A percentile compares a stretch with the other conserved stretches of the same genome.
Evolutionary conservation across 176 grass and related monocot species (phyloP).

Genomic region (Tillandsia leiboldiana): DNA sequence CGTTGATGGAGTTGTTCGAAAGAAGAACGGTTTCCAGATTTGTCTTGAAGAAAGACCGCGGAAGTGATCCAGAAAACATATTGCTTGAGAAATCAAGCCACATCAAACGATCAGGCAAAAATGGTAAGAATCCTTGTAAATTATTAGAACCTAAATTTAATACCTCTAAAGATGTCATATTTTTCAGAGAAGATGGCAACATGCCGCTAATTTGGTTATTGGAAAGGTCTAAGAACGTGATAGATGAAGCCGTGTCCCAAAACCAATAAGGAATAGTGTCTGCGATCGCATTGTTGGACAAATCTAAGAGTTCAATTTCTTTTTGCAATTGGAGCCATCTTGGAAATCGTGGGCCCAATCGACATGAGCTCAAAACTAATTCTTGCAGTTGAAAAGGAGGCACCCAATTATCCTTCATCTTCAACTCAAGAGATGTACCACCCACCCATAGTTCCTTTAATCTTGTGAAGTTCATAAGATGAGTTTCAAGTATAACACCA

Average conservation of each 20-base stretch:
- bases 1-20: slow-evolving; percentile 17
- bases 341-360: slow-evolving; percentile 14
- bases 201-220: slow-evolving; percentile 13
- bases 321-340: slow-evolving; percentile 17
- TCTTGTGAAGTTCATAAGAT: slow-evolving; percentile 3
- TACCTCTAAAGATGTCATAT: not conserved
- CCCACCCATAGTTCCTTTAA: rapidly evolving
- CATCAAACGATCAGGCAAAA: not conserved
- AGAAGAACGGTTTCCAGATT: not conserved
- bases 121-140: slow-evolving; percentile 6
- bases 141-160: slow-evolving; percentile 4
- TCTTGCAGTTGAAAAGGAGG: slow-evolving; percentile 1
- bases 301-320: not conserved
- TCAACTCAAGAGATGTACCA: not conserved
- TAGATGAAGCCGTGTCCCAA: slow-evolving; percentile 10
- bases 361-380: not conserved
- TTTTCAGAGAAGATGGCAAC: slow-evolving; percentile 9
- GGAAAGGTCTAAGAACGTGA: slow-evolving; percentile 5
- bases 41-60: not conserved
- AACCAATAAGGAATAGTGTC: slow-evolving; percentile 24
- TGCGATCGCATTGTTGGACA: slow-evolving; percentile 28
- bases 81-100: slow-evolving; percentile 14
- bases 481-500: not conserved
- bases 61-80: not conserved
- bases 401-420: slow-evolving; percentile 9